phyloP scores from a whole-genome alignment of 805 yeast species.

The Starmerella floricola region DNA sequence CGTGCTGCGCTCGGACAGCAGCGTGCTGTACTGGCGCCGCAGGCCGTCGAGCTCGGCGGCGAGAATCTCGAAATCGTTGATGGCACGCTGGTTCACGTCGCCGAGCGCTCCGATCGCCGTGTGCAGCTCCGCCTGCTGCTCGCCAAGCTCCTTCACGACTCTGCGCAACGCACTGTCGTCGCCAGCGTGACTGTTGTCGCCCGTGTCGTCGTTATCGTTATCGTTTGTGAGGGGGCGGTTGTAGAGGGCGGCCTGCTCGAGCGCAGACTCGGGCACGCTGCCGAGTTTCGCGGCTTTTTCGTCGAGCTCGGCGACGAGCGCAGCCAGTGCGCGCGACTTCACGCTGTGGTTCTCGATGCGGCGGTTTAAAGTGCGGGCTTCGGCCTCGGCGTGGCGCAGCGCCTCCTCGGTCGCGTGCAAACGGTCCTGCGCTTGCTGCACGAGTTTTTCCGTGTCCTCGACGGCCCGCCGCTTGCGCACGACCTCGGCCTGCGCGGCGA shows the following conservation, averaged over 20 bases:
- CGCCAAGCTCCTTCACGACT: constrained; percentile 28
- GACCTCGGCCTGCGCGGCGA: constrained; percentile 1
- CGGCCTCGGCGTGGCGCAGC: not conserved
- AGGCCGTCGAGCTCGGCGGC: constrained; percentile 60
- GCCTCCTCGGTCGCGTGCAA: not conserved
- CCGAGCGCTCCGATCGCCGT: constrained; percentile 44
- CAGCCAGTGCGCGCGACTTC: constrained; percentile 1
- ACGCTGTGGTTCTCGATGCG: constrained; percentile 1
- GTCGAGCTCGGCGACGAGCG: not conserved
- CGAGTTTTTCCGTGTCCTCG: not conserved
- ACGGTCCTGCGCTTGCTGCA: not conserved
- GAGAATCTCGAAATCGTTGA: constrained; percentile 68
- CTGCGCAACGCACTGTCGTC: too few relatives aligned
- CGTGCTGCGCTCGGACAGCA: constrained; percentile 56
- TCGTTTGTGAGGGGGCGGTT: too few relatives aligned
- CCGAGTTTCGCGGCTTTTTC: not conserved
- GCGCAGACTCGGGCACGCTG: constrained; percentile 5
- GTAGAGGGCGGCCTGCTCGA: constrained; percentile 28
- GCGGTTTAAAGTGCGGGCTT: not conserved
- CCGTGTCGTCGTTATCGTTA: constrained; percentile 31
- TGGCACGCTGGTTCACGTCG: constrained; percentile 80
- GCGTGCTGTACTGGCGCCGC: constrained; percentile 50
- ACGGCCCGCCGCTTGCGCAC: not conserved
- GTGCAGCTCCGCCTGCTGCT: constrained; percentile 23
- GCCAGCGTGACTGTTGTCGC: constrained; percentile 43